A percentile compares a stretch with the other conserved stretches of the same genome.
These are phyloP conservation scores for Saccharomyces hybrid DNA, from an alignment of 1,139 yeast genomes.

Conservation along the genomic window DNA sequence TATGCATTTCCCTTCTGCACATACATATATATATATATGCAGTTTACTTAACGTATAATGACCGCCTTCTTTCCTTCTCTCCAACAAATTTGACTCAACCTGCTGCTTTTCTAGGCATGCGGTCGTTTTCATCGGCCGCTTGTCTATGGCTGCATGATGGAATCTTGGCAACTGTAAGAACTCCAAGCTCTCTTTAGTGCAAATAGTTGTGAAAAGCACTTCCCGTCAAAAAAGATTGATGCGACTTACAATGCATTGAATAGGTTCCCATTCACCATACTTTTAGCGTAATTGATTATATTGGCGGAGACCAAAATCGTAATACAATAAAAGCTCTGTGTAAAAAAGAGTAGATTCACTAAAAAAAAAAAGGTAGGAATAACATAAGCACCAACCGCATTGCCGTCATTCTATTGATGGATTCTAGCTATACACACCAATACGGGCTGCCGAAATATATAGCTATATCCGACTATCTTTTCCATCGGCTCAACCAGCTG, in stretches of 20 bases:
- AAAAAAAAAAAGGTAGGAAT: not conserved
- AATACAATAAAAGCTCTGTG: not conserved
- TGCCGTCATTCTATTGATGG: not conserved
- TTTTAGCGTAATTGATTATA: not conserved
- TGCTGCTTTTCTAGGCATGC: not conserved
- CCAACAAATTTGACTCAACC: not conserved
- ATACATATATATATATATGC: not conserved
- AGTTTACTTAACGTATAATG: not conserved
- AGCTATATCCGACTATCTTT: constrained; percentile 48
- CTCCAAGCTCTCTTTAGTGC: not conserved
- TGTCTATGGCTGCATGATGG: not conserved
- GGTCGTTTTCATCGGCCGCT: not conserved
- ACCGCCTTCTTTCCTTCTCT: not conserved
- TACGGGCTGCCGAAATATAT: constrained; percentile 18
- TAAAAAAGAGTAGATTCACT: not conserved
- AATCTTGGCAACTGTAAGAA: constrained; percentile 1
- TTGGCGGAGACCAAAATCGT: not conserved
- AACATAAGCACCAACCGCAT: not conserved
- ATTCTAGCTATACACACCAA: constrained; percentile 13
- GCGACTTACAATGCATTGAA: not conserved
- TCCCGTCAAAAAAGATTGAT: not conserved
- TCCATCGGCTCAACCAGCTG: constrained; percentile 49
- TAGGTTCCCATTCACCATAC: not conserved
- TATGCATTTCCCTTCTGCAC: not conserved
- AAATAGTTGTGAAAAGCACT: not conserved